Conservation (phyloP, 2,329 filamentous ascomycete species). For the Xylariaceae sp. region DNA sequence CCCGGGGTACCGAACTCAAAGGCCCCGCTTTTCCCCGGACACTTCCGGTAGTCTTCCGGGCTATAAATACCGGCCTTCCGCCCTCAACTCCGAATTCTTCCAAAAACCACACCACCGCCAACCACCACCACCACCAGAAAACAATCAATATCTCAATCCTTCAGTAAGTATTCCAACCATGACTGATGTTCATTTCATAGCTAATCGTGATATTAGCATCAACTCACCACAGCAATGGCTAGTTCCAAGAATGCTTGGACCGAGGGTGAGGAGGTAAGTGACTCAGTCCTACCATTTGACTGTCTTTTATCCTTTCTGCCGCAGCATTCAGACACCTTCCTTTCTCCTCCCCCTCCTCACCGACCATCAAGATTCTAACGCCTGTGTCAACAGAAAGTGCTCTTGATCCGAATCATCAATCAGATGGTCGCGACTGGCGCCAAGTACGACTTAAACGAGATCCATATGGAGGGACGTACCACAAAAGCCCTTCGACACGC, state of each 20-base stretch:
- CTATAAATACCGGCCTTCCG: too few species aligned
- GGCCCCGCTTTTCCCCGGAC: too few species aligned
- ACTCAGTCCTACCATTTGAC: background rate
- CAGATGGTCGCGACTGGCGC: background rate
- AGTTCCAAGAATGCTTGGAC: background rate
- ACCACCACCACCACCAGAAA: background rate
- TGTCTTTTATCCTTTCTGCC: background rate
- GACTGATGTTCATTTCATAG: background rate
- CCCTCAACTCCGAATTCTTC: background rate
- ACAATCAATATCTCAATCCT: background rate
- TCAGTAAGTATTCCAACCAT: background rate
- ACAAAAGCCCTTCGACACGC: too few species aligned
- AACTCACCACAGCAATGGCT: background rate
- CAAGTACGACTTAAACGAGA: background rate
- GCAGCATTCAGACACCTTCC: background rate
- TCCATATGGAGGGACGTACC: background rate
- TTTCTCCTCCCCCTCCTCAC: background rate
- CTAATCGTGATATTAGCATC: background rate
- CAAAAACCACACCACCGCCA: background rate
- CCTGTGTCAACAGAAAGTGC: background rate
- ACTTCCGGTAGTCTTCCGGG: too few species aligned
- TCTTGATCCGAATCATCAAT: background rate
- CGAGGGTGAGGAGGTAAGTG: conserved; percentile 1
- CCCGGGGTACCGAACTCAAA: too few species aligned
- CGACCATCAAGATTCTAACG: background rate